Base-by-base conservation (phyloP, 2,329 filamentous ascomycete genomes). In the Penicillium sp. region DNA sequence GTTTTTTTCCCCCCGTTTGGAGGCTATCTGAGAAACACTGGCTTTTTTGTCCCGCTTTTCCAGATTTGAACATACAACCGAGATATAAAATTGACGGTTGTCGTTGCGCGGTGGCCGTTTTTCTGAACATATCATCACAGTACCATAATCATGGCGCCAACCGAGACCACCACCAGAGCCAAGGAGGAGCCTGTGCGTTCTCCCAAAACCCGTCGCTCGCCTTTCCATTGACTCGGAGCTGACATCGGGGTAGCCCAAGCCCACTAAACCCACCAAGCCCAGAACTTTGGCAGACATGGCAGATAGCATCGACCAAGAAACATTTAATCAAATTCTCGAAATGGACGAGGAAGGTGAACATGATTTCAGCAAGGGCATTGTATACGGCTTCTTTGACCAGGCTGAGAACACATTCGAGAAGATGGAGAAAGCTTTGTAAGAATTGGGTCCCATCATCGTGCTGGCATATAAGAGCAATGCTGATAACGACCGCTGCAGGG, bases 291-390 rank as follows among this genome's bases (percentile, higher is more conserved):
- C 84, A 63, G 86, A 91, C 63, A 86, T 92, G 67, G 88, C 87
- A 63, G 91, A 95, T 67, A 84, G 85, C 74, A 89, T 99, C 78
- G 94, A 98, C 77, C 81, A 83, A 64, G 76, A 79, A 59, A 96
- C 93, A 60, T 99, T 99, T 72, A 88, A 90, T 71, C 95, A 98
- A 83, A 98, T 99, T 76, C 87, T 98, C 66, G 95, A 98, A 79
- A 97, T 99, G 94, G 95, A 99, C 77, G 95, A 98, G 67, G 91
- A 91, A 67, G 90, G 93, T 11, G 91, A 94, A 66, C 86, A 89
- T 70, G 92, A 97, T 53, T 98, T 98, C 83, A 96, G 91, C 80
- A 87, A 84, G 71, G 90, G 90, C 64, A 93, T 99, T 68, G 93
- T 98, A 53, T 90, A 88, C 74, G 92, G 92, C 64, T 99, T 97